These are phyloP conservation scores for Tetrahymena borealis DNA, from an alignment of 73 alveolate genomes.

Conservation along the genomic window DNA sequence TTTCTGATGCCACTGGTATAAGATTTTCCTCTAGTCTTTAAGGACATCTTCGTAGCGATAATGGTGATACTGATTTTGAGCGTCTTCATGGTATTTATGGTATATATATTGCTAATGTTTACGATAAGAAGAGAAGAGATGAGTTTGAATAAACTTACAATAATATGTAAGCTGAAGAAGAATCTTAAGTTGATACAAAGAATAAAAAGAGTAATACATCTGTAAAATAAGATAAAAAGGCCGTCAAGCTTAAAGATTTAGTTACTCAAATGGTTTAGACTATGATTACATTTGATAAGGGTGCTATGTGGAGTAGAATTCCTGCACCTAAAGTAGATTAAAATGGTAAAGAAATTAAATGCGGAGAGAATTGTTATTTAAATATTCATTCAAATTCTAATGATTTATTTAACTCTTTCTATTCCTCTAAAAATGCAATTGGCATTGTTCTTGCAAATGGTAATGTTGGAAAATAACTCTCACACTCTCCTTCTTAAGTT, in stretches of 20 bases:
- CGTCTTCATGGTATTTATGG: slow-evolving; percentile 72
- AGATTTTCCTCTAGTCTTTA: slow-evolving; percentile 57
- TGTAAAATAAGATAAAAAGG: neutral
- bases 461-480: slow-evolving; percentile 70
- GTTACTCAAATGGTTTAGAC: slow-evolving; percentile 8
- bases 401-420: slow-evolving; percentile 59
- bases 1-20: slow-evolving; percentile 72
- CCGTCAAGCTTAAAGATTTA: neutral
- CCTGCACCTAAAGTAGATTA: slow-evolving; percentile 54
- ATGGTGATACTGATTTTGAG: slow-evolving; percentile 71
- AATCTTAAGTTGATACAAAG: neutral
- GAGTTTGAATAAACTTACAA: slow-evolving; percentile 41
- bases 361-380: slow-evolving; percentile 72
- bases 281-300: slow-evolving; percentile 81
- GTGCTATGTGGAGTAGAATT: slow-evolving; percentile 76
- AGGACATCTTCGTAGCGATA: slow-evolving; percentile 61
- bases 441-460: slow-evolving; percentile 87
- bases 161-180: slow-evolving; percentile 22
- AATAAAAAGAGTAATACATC: neutral
- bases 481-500: slow-evolving; percentile 42
- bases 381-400: slow-evolving; percentile 77
- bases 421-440: slow-evolving; percentile 68
- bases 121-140: neutral
- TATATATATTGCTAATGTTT: slow-evolving; percentile 65
- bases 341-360: slow-evolving; percentile 45